Base-by-base conservation (phyloP, 495 filamentous ascomycete genomes). In the Parachaetomium inaequale region DNA sequence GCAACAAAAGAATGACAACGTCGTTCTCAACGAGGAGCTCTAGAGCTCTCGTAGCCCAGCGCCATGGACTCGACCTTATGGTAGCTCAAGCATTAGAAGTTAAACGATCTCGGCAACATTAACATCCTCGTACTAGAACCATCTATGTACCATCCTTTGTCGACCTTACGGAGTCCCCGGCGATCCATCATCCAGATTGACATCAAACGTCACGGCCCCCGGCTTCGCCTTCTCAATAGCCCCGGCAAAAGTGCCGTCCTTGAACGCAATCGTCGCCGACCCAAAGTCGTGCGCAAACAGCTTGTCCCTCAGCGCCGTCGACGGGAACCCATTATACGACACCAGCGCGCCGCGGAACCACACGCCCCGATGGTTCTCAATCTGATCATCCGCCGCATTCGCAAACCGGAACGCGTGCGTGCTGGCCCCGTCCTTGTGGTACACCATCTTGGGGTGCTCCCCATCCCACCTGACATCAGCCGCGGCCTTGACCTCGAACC, bases 331-430 rank as follows among this genome's bases (percentile, higher is more conserved):
- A 31, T 78, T 75, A 45, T 71, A 79, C 34, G 68, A 72, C 12
- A 77, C 68, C 46, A 79, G 55, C 2, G 65, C 61, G 34, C 75
- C 76, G 23, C 70, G 64, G 60, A 77, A 76, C 78, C 77, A 80
- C 21, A 59, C 58, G 0, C 76, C 74, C 17, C 68, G 70, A 29
- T 65, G 68, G 46, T 80, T 80, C 66, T 80, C 78, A 45, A 76
- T 69, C 10, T 54, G 56, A 7, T 78, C 76, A 12, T 80, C 78
- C 15, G 55, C 64, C 3, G 63, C 55, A 23, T 76, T 68, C 38
- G 66, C 76, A 46, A 78, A 78, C 14, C 77, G 76, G 66, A 80
- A 78, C 31, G 67, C 68, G 29, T 80, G 77, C 8, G 78, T 78
- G 55, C 63, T 55, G 4, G 63, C 49, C 0, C 76, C 78, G 45